Base-by-base conservation (phyloP, 768 basidiomycete species). In the Tephrocybe sp. region DNA sequence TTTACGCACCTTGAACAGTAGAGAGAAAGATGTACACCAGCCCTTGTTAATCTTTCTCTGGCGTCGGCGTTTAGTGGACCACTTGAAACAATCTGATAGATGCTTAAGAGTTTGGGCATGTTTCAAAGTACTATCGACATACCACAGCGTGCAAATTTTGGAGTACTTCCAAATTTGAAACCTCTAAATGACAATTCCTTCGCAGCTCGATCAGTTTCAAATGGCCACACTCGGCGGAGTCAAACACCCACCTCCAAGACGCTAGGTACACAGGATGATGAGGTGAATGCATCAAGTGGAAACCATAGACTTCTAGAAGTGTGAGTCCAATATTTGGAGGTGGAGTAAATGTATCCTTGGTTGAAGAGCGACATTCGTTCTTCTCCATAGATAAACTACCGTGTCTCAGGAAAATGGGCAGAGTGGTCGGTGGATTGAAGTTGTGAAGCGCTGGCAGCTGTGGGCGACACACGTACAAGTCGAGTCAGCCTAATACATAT, bases 21-120 rank as follows among this genome's bases (percentile, higher is more conserved):
- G 14, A 60, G 54, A 41, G 16, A 50, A 38, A 47, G 58, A 38
- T 20, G 55, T 39, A 20, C 36, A 45, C 13, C 53, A 42, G 10
- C 40, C 38, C 6, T 51, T 46, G 10, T 61, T 56, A 30, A 56
- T 45, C 30, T 32, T 8, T 51, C 16, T 32, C 49, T 41, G 7
- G 43, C 30, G n/a, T 51, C 48, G 32, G 31, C 10, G 16, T 12
- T 40, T 22, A 48, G 32, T 31, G 48, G 48, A 20, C 48, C 48
- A 20, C 48, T 40, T 13, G 48, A 48, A 22, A 48, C 39, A 13
- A 48, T 48, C 48, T 48, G 30, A 47, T n/a, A 12, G 7, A 33
- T 8, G 23, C 12, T 19, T 33, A 7, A 31, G 43, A 44, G 14
- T 31, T n/a, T 5, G 4, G n/a, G 8, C 5, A n/a, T 3, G 4